Percentiles rank a stretch among this genome's conserved stretches.
phyloP scores from a whole-genome alignment of 202 grass and related monocot species.

The Setaria viridis region DNA sequence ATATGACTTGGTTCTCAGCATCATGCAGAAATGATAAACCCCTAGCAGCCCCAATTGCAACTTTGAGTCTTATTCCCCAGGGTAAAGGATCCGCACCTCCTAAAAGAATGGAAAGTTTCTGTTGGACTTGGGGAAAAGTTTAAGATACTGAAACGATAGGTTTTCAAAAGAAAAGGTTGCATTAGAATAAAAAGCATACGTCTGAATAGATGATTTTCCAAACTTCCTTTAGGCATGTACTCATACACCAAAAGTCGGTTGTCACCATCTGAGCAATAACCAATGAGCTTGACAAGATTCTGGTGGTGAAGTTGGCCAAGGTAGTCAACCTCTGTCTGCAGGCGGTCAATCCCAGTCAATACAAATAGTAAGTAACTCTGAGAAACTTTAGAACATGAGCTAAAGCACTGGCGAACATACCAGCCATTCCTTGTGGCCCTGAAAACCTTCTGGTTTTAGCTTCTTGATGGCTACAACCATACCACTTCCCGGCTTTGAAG shows the following conservation, averaged over 20 bases:
- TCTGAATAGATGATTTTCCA: constrained; percentile 93
- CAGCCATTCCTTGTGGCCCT: constrained; percentile 95
- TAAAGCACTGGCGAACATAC: constrained; percentile 41
- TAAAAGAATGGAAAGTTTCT: constrained; percentile 42
- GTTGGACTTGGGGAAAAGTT: neutral
- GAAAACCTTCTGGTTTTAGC: constrained; percentile 83
- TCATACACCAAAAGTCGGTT: constrained; percentile 86
- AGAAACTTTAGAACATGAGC: constrained; percentile 29
- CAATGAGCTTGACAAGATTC: constrained; percentile 91
- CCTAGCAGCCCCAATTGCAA: constrained; percentile 74
- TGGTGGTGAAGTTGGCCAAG: constrained; percentile 82
- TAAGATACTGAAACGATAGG: neutral
- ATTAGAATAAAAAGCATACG: constrained; percentile 48
- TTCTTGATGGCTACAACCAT: constrained; percentile 85
- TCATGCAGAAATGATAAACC: constrained; percentile 89
- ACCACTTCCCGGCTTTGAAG: constrained; percentile 71
- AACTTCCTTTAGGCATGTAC: constrained; percentile 85
- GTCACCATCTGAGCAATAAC: constrained; percentile 79
- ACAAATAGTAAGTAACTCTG: neutral
- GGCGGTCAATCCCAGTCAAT: neutral
- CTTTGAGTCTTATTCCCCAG: constrained; percentile 80
- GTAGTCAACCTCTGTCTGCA: constrained; percentile 89
- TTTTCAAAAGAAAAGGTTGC: neutral
- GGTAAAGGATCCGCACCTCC: constrained; percentile 71
- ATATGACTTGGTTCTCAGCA: constrained; percentile 78